Evolutionary conservation across 1,284 basidiomycete species (phyloP), one percentile per base, ranked within the genome.

Genomic region (Vanrija sp.): DNA sequence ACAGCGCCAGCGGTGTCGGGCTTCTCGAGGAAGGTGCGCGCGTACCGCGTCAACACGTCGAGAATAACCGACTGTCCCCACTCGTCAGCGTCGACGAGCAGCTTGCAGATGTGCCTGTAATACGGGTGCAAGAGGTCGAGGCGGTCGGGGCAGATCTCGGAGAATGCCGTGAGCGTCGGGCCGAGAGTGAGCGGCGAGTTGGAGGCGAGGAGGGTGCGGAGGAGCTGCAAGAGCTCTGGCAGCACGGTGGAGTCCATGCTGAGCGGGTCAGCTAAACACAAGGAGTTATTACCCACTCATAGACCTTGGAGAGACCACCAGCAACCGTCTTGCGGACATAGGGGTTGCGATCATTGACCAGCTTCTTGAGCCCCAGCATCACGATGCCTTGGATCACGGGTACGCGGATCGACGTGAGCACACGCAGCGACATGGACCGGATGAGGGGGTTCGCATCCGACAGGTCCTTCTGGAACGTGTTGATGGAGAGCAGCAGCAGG

Each of bases 391-490:
- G 73, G 52, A 96, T 89, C 80, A 89, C 88, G 4, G 86, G 84
- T 3, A 96, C 87, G 57, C 86, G 85, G 66, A 98, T 93, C 9
- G 91, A 90, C 56, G 89, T 91, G 43, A 98, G 80, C 1, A 97
- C 92, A n/a, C 93, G 82, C 43, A 97, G 77, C 3, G 91, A 90
- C 92, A 96, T 96, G 12, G 89, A 89, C 25, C 90, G 84, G 54
- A 94, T 94, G 63, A 98, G 83, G 0, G 96, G 95, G 56, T 87
- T 96, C 8, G 85, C 80, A 68, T 98, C 95, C 2, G 86, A 85
- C 18, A 98, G 80, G 76, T 99, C 96, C 72, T 93, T 92, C 76
- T 99, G 96, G 71, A 98, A 98, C 10, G 95, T 96, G 77, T 99
- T 99, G 80, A 99, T 96, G 6, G 93, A 95, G 22, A 99, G 81